These are phyloP conservation scores for Dictyostelium citrinum DNA, from an alignment of 78 protist genomes.

Conservation along the genomic window DNA sequence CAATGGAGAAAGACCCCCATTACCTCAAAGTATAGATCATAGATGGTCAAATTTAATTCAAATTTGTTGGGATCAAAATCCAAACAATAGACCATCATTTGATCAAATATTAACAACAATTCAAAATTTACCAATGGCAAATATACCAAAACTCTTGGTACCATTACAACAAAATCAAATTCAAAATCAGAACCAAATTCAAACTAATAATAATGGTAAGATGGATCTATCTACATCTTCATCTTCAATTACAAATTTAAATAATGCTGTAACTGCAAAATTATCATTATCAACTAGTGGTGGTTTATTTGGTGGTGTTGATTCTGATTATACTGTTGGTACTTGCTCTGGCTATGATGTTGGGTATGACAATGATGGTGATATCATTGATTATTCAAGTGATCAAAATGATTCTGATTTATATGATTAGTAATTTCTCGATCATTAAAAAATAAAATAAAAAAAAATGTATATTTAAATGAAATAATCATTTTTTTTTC, in stretches of 20 bases:
- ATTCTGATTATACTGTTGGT: constrained; percentile 5
- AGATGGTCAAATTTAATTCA: constrained; percentile 55
- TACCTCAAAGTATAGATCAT: constrained; percentile 8
- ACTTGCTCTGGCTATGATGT: neutral
- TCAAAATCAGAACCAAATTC: neutral
- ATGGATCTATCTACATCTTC: neutral
- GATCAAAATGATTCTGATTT: neutral
- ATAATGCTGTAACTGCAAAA: neutral
- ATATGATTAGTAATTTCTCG: neutral
- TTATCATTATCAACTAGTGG: neutral
- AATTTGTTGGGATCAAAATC: constrained; percentile 69
- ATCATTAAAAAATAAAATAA: neutral
- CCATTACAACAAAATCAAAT: neutral
- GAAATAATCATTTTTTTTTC: neutral
- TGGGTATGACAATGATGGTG: constrained; percentile 14
- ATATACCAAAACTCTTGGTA: constrained; percentile 3
- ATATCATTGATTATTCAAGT: neutral
- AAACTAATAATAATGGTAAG: neutral
- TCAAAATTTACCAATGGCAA: constrained; percentile 48
- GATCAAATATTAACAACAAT: neutral
- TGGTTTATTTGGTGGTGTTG: neutral
- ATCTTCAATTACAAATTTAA: neutral
- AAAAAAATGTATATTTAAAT: neutral
- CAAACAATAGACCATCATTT: constrained; percentile 55
- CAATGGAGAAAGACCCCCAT: constrained; percentile 47